Conservation (phyloP, 2,329 filamentous ascomycete species). For the Aspergillus sp. region DNA sequence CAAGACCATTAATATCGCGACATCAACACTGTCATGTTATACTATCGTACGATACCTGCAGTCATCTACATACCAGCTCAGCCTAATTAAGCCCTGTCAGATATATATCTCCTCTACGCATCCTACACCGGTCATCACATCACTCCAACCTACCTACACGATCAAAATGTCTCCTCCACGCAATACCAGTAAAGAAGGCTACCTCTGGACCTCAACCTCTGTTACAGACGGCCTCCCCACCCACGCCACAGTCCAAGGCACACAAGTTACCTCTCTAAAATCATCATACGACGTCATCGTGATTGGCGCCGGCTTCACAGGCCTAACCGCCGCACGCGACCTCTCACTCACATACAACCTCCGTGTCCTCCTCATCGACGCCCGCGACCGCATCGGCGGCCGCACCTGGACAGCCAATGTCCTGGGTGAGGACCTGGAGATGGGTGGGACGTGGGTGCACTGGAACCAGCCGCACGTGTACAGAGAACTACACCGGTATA, state of each 20-base stretch:
- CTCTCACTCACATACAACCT: slow-evolving; percentile 9
- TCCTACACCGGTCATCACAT: no score
- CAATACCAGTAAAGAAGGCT: no score
- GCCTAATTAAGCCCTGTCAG: no score
- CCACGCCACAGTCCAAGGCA: slow-evolving; percentile 4
- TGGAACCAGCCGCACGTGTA: slow-evolving; percentile 39
- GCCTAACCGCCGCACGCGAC: slow-evolving; percentile 38
- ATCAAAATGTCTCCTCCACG: no score
- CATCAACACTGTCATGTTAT: no score
- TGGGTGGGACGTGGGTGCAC: slow-evolving; percentile 51
- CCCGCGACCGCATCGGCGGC: slow-evolving; percentile 49
- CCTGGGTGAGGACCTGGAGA: slow-evolving; percentile 43
- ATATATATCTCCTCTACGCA: no score
- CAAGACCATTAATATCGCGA: no score
- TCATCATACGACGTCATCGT: slow-evolving; percentile 36
- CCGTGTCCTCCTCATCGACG: slow-evolving; percentile 42
- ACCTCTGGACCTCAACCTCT: no score
- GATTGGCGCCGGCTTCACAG: slow-evolving; percentile 40
- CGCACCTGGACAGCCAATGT: slow-evolving; percentile 46
- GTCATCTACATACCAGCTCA: no score
- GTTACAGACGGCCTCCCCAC: slow-evolving; percentile 18
- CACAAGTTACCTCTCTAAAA: not conserved
- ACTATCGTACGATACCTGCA: no score
- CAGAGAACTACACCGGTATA: slow-evolving; percentile 34
- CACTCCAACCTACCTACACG: no score